These are phyloP conservation scores for Amborella trichopoda DNA, from an alignment of 164 flowering plant genomes.

Conservation along the genomic window DNA sequence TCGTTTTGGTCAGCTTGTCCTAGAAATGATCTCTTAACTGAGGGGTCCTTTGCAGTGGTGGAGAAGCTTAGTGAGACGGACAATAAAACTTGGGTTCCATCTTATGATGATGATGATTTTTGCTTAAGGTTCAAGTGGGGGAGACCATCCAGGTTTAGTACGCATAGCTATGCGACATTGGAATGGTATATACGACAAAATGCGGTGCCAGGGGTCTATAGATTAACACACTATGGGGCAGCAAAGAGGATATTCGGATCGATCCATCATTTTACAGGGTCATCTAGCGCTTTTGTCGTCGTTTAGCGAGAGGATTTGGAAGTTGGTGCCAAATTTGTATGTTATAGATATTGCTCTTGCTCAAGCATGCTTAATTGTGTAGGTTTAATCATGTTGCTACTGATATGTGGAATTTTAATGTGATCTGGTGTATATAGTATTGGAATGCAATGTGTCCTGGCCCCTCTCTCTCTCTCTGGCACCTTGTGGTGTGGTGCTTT, in stretches of 20 bases:
- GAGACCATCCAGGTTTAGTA: constrained; percentile 65
- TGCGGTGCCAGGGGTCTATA: constrained; percentile 68
- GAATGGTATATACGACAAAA: constrained; percentile 75
- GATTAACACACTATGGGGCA: constrained; percentile 86
- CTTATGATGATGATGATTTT: constrained; percentile 91
- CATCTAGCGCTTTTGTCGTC: constrained; percentile 85
- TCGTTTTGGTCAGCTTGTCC: constrained; percentile 93
- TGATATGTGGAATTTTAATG: no score
- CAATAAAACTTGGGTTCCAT: constrained; percentile 68
- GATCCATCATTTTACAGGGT: constrained; percentile 64
- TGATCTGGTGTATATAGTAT: no score
- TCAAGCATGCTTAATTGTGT: no score
- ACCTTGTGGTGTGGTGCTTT: no score
- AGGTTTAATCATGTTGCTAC: no score
- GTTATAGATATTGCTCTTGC: no score
- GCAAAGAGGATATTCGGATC: constrained; percentile 59
- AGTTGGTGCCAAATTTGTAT: no score
- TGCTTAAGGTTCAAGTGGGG: constrained; percentile 86
- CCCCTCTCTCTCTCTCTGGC: no score
- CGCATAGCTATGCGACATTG: constrained; percentile 63
- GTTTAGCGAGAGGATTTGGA: no score
- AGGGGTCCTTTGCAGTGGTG: constrained; percentile 85
- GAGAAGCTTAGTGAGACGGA: constrained; percentile 50
- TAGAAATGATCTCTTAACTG: constrained; percentile 90
- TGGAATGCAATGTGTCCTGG: no score